phyloP scores from a whole-genome alignment of 148 eudicot species.

The Fagopyrum homotropicum region DNA sequence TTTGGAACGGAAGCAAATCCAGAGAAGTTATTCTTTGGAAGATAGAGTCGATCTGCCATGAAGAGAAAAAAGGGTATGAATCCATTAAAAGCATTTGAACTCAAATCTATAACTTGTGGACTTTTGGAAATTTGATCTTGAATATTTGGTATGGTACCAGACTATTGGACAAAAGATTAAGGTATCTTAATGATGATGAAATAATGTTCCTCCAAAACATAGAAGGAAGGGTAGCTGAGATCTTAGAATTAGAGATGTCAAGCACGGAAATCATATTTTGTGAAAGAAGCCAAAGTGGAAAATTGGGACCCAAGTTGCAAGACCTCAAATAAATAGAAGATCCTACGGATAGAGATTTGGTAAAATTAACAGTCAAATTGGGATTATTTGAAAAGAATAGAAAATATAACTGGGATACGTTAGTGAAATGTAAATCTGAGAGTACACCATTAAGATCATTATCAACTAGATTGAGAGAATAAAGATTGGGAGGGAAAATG shows the following conservation, averaged over 20 bases:
- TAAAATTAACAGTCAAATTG: neutral
- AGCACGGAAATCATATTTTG: neutral
- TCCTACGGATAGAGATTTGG: neutral
- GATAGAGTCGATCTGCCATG: neutral
- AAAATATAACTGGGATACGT: neutral
- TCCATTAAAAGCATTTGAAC: neutral
- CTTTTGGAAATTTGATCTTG: too few species aligned
- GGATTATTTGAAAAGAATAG: neutral
- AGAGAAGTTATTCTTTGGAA: neutral
- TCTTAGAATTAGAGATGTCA: neutral
- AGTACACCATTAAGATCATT: neutral
- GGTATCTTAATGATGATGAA: neutral
- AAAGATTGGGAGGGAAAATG: neutral
- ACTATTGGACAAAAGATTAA: neutral
- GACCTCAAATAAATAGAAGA: neutral
- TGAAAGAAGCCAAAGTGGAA: too few species aligned
- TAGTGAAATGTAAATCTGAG: neutral
- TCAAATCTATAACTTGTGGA: neutral
- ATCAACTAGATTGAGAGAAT: neutral
- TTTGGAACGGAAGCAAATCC: neutral
- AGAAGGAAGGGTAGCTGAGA: neutral
- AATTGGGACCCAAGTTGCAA: too few species aligned
- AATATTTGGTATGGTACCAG: neutral
- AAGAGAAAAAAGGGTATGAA: neutral
- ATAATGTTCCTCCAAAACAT: neutral